Base-by-base conservation (phyloP, 2,329 filamentous ascomycete genomes). In the Botryotinia narcissicola region DNA sequence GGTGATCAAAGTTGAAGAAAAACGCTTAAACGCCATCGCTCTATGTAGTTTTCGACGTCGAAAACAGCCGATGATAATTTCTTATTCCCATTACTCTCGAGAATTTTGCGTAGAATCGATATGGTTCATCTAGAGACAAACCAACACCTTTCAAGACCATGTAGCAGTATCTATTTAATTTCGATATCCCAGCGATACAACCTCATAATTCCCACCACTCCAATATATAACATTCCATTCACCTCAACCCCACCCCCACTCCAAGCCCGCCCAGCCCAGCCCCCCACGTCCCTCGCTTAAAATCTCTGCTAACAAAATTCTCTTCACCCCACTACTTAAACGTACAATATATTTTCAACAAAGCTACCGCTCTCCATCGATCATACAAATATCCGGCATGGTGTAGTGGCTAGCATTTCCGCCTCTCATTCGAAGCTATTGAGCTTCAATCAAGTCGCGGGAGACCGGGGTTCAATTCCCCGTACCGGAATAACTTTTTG, bases 341-440 rank as follows among this genome's bases (percentile, higher is more conserved):
- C 6, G 2, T 22, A 37, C 5, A 40, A 25, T 0, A 61, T 61
- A 61, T 8, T 16, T 2, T 16, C 14, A 61, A 16, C 3, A 14
- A 37, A 16, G 2, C 1, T 2, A 0, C 0, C 3, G 0, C 2
- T 16, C 0, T 37, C 2, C 35, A n/a, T 61, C 9, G 22, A 37
- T 16, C 22, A 25, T 4, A 0, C 10, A 61, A 60, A 25, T 4
- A 61, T 61, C 59, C 59, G 59, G 59, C 59, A 61, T 61, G 59
- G 59, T 61, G 59, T 61, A 61, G 59, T 61, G 59, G 59, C 59
- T 61, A 61, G 59, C 59, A 61, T 61, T 61, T 61, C 59, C 59
- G 59, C 59, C 59, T 61, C 59, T 61, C 59, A 61, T 61, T n/a
- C 22, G 59, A 61, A 40, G 59, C 59, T n/a, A 2, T 4, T 25